A percentile compares a stretch with the other conserved stretches of the same genome.
phyloP scores from a whole-genome alignment of 768 basidiomycete genomes.

The Fomitopsis pulvina region DNA sequence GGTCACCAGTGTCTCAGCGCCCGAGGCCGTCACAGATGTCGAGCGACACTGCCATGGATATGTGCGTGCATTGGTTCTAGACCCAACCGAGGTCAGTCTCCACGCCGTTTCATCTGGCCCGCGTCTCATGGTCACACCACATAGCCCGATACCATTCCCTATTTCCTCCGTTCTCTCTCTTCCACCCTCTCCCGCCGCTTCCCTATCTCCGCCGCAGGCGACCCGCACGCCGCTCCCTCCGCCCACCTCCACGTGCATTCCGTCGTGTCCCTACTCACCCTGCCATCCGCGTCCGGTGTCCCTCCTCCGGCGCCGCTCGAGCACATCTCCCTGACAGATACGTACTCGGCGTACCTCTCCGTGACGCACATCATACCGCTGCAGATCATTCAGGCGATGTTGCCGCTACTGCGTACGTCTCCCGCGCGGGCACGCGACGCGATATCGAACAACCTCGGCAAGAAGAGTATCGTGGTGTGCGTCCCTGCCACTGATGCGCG shows the following conservation, averaged over 20 bases:
- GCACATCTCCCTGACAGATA: conserved; percentile 52
- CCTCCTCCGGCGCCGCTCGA: conserved; percentile 56
- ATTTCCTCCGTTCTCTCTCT: conserved; percentile 75
- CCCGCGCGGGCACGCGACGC: conserved; percentile 48
- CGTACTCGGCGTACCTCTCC: conserved; percentile 66
- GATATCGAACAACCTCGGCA: conserved; percentile 34
- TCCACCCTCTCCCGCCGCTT: conserved; percentile 79
- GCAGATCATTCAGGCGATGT: conserved; percentile 66
- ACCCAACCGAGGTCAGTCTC: conserved; percentile 61
- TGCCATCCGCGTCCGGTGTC: conserved; percentile 31
- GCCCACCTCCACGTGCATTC: conserved; percentile 70
- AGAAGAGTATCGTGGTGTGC: conserved; percentile 59
- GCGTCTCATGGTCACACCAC: background rate
- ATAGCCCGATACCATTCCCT: conserved; percentile 64
- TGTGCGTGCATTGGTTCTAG: conserved; percentile 74
- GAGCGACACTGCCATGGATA: conserved; percentile 68
- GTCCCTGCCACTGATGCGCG: conserved; percentile 66
- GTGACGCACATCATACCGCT: conserved; percentile 75
- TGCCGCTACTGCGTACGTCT: conserved; percentile 71
- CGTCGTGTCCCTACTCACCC: conserved; percentile 67
- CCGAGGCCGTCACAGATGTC: conserved; percentile 56
- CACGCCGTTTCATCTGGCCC: background rate
- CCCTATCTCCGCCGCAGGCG: conserved; percentile 71
- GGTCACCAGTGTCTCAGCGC: conserved; percentile 67
- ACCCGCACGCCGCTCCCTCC: conserved; percentile 66